These are phyloP conservation scores for Lentinula boryana DNA, from an alignment of 768 basidiomycete species.

Conservation along the genomic window DNA sequence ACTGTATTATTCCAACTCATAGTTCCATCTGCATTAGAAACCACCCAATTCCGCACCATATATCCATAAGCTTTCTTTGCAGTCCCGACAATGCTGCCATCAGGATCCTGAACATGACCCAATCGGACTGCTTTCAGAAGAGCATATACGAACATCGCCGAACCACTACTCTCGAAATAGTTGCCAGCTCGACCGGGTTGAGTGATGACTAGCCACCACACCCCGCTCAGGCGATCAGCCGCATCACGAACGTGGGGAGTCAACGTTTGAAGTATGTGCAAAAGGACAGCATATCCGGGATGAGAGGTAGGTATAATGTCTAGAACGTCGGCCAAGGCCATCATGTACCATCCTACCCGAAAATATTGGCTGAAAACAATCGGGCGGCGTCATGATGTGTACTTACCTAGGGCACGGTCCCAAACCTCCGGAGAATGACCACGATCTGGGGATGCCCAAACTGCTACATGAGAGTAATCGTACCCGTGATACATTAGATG, in stretches of 20 bases:
- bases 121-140: conserved; percentile 38
- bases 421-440: conserved; percentile 45
- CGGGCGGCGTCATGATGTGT: neutral
- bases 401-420: conserved; percentile 37
- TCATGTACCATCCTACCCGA: conserved; percentile 30
- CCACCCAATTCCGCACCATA: conserved; percentile 32
- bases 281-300: conserved; percentile 22
- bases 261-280: conserved; percentile 27
- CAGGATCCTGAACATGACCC: conserved; percentile 30
- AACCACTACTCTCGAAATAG: conserved; percentile 44
- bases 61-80: conserved; percentile 37
- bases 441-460: conserved; percentile 39
- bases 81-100: conserved; percentile 31
- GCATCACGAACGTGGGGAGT: conserved; percentile 29
- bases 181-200: conserved; percentile 38
- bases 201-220: conserved; percentile 47
- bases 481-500: conserved; percentile 46
- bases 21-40: conserved; percentile 35
- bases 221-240: conserved; percentile 31
- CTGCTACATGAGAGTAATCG: conserved; percentile 34
- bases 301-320: conserved; percentile 28
- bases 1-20: conserved; percentile 43
- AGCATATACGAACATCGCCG: conserved; percentile 41
- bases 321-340: conserved; percentile 42
- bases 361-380: neutral